A percentile compares a stretch with the other conserved stretches of the same genome.
phyloP scores from a whole-genome alignment of 2,329 filamentous ascomycete species.

The Fusarium sp. region DNA sequence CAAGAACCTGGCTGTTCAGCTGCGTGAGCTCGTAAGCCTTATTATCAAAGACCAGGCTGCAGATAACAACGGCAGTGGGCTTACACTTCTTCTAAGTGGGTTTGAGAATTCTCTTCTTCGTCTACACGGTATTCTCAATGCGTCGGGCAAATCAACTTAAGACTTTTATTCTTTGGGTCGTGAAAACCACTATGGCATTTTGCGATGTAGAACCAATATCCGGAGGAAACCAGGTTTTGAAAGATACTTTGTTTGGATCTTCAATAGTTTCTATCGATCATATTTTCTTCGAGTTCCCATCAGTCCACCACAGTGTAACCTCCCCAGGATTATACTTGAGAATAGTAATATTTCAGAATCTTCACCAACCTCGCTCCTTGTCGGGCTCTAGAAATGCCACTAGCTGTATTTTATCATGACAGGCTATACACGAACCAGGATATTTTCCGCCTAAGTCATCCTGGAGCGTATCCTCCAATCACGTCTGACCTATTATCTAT shows the following conservation, averaged over 20 bases:
- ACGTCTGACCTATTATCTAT: not conserved
- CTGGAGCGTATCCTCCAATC: not conserved
- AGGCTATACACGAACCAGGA: not conserved
- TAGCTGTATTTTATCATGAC: not conserved
- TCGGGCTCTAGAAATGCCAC: not conserved
- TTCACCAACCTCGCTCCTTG: no score
- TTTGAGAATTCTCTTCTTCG: constrained; percentile 15
- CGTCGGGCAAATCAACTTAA: not conserved
- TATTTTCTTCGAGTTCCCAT: not conserved
- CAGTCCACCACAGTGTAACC: not conserved
- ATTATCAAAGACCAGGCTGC: not conserved
- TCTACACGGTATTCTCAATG: constrained; percentile 5
- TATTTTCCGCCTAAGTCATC: not conserved
- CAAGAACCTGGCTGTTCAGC: not conserved
- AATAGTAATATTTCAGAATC: no score
- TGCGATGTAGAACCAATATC: not conserved
- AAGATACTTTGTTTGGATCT: no score
- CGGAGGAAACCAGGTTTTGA: no score
- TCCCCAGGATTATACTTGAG: no score
- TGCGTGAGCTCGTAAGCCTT: not conserved
- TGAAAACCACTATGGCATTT: not conserved
- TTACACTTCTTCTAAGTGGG: constrained; percentile 8
- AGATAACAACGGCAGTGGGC: not conserved
- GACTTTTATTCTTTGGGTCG: not conserved
- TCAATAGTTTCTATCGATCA: no score